A percentile compares a stretch with the other conserved stretches of the same genome.
phyloP scores from a whole-genome alignment of 352 stramenopile species.

The Albugo laibachii region DNA sequence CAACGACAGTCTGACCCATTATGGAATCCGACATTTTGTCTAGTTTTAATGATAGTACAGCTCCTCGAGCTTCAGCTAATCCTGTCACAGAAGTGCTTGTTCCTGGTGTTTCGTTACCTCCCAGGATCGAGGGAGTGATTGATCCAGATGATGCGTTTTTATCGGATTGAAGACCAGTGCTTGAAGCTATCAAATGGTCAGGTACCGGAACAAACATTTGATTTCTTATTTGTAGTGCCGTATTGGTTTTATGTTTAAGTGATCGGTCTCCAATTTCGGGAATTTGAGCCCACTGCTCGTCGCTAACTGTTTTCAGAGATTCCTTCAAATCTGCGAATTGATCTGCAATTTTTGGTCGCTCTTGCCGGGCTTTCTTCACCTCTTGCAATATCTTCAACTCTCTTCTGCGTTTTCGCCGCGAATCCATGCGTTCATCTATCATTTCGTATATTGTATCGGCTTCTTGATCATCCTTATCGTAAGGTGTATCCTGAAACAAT shows the following conservation, averaged over 20 bases:
- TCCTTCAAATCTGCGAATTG: slow-evolving; percentile 97
- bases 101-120: slow-evolving; percentile 26
- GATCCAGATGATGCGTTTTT: slow-evolving; percentile 19
- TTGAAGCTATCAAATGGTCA: slow-evolving; percentile 79
- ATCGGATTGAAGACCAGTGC: slow-evolving; percentile 11
- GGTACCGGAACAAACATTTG: slow-evolving; percentile 91
- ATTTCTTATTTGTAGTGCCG: slow-evolving; percentile 81
- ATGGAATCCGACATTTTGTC: slow-evolving; percentile 96
- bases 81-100: slow-evolving; percentile 59
- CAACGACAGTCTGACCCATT: slow-evolving; percentile 90
- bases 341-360: slow-evolving; percentile 88
- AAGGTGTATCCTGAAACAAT: slow-evolving; percentile 84
- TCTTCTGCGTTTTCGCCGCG: slow-evolving; percentile 69
- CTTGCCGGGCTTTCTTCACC: slow-evolving; percentile 69
- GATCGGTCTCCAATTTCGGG: slow-evolving; percentile 94
- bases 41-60: slow-evolving; percentile 88
- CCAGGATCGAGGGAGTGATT: slow-evolving; percentile 19
- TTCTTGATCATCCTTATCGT: slow-evolving; percentile 93
- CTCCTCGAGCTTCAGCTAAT: slow-evolving; percentile 81
- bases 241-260: slow-evolving; percentile 80
- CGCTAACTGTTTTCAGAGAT: slow-evolving; percentile 77
- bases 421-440: slow-evolving; percentile 93
- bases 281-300: slow-evolving; percentile 92
- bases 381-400: slow-evolving; percentile 70
- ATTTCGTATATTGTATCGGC: slow-evolving; percentile 91